Evolutionary conservation across 768 basidiomycete species (phyloP), one percentile per base, ranked within the genome.

Genomic region (Solioccasus polychromus): DNA sequence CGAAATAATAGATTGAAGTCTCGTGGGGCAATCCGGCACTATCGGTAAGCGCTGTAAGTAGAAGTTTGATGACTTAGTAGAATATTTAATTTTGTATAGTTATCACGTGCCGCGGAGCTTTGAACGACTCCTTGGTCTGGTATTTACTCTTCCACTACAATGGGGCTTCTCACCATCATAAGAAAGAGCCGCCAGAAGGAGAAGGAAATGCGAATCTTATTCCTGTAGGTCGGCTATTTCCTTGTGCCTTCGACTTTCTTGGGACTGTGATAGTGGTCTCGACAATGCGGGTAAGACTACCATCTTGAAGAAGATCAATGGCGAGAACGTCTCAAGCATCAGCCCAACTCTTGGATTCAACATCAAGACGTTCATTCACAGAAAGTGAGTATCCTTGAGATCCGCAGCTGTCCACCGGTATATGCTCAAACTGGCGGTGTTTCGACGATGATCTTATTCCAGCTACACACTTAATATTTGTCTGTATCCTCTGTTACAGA

Each of bases 221-320:
- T 98, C 70, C 82, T 95, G 91, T 89, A 65, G 49, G 79, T 59
- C 17, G 44, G 50, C 34, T 22, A 40, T 47, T 29, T 39, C 49
- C 42, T 15, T 53, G 20, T 23, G 14, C 35, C 18, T 46, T 39
- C 41, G 34, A 20, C 26, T 39, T 45, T 41, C 48, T 63, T 59
- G 52, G 50, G 50, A 45, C 48, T 39, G 53, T 39, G 46, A 28
- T 62, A 98, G 95, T 35, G 95, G 96, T 8, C 81, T 99, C 14
- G 96, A 98, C 66, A 98, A 99, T 62, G 96, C 95, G 2, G 96
- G 96, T 42, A 98, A 99, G 74, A 98, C 96, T 2, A 99, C 95
- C 2, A 96, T 98, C 54, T 68, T 98, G 47, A 98, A 97, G 73
- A 91, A 89, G 66, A 75, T 98, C 51, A 94, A 89, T 51, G 87